These are phyloP conservation scores for Pichia membranifaciens DNA, from an alignment of 805 yeast genomes.

Conservation along the genomic window DNA sequence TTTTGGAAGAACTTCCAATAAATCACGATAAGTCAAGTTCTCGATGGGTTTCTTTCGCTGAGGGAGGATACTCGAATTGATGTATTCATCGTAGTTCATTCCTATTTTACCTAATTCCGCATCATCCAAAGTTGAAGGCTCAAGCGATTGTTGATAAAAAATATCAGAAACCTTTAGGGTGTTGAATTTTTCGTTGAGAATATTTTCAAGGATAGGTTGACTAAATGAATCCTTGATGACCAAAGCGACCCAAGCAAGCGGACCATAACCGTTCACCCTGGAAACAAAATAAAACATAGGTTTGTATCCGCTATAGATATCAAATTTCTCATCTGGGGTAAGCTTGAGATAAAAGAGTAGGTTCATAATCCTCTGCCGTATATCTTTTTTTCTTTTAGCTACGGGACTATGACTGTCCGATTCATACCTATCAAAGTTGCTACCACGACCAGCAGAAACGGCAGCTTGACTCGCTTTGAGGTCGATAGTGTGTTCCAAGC, in stretches of 20 bases:
- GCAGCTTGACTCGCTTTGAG: neutral
- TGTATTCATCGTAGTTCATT: neutral
- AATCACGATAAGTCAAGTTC: constrained; percentile 23
- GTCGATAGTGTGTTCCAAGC: no score
- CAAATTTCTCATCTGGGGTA: constrained; percentile 33
- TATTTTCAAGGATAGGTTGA: constrained; percentile 30
- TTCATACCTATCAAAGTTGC: no score
- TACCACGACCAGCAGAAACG: no score
- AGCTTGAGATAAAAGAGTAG: constrained; percentile 8
- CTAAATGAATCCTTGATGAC: constrained; percentile 41
- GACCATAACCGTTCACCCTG: constrained; percentile 44
- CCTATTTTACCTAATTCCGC: neutral
- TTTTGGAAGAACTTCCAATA: constrained; percentile 34
- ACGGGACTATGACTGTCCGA: no score
- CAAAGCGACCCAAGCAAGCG: constrained; percentile 43
- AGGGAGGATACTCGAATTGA: constrained; percentile 8
- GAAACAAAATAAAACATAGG: constrained; percentile 38
- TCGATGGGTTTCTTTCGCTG: constrained; percentile 19
- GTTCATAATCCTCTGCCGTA: neutral
- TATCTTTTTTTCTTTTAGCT: no score
- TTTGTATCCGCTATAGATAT: constrained; percentile 37
- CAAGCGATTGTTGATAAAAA: neutral
- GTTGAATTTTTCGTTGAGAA: constrained; percentile 30
- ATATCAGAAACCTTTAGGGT: constrained; percentile 17
- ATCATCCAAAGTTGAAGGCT: neutral